phyloP scores from a whole-genome alignment of 345 rosid genomes.

The Cardamine resedifolia region DNA sequence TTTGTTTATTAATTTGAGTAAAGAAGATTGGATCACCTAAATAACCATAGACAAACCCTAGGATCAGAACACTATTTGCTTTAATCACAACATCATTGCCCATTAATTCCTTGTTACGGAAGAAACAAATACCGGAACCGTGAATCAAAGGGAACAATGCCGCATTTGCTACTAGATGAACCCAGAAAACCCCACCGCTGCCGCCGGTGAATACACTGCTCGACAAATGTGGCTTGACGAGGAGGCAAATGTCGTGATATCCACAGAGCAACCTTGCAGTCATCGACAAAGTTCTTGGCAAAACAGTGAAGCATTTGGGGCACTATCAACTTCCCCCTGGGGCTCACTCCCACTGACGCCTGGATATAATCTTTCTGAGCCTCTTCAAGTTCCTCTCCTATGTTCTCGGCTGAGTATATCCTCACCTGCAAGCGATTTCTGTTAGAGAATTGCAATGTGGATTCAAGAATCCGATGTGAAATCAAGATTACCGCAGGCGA shows the following conservation, averaged over 20 bases:
- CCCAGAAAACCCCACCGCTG: slow-evolving; percentile 68
- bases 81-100: not conserved
- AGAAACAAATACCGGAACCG: slow-evolving; percentile 80
- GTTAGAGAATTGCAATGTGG: not conserved
- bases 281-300: slow-evolving; percentile 69
- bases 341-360: slow-evolving; percentile 82
- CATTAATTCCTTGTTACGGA: slow-evolving; percentile 40
- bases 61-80: not conserved
- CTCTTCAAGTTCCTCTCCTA: slow-evolving; percentile 74
- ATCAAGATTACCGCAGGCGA: slow-evolving; percentile 71
- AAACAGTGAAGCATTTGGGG: slow-evolving; percentile 85
- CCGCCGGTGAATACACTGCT: slow-evolving; percentile 72
- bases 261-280: slow-evolving; percentile 73
- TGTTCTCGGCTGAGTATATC: slow-evolving; percentile 62
- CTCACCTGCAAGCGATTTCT: slow-evolving; percentile 54
- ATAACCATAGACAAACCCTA: slow-evolving; percentile 19
- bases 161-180: slow-evolving; percentile 62
- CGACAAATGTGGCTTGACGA: slow-evolving; percentile 69
- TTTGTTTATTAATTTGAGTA: slow-evolving; percentile 19
- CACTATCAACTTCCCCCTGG: slow-evolving; percentile 77
- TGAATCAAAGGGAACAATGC: slow-evolving; percentile 73
- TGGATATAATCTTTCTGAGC: slow-evolving; percentile 77
- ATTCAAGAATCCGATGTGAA: not conserved
- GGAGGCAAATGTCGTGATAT: slow-evolving; percentile 81
- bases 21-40: slow-evolving; percentile 22